Percentiles rank a stretch among this genome's conserved stretches.
Conservation (phyloP, 805 yeast species). For the Ogataea pilisensis region DNA sequence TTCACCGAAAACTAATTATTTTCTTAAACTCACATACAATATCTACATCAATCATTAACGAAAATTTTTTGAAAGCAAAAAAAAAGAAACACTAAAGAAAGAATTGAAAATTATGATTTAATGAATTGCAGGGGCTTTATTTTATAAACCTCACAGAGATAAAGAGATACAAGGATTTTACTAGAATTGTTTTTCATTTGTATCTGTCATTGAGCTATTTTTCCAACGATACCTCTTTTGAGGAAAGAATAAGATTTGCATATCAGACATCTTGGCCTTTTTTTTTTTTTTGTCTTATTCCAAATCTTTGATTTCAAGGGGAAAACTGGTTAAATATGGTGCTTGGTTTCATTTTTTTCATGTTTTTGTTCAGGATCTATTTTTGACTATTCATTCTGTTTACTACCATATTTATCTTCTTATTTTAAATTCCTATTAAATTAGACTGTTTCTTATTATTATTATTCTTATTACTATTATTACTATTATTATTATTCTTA, state of each 20-base stretch:
- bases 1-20: conserved; percentile 36
- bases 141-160: not conserved
- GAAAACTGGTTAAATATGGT: not conserved
- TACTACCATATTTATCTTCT: not conserved
- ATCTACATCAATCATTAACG: not conserved
- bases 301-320: not conserved
- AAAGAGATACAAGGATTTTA: not conserved
- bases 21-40: too few relatives aligned
- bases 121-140: not conserved
- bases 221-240: not conserved
- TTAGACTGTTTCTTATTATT: not conserved
- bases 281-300: too few relatives aligned
- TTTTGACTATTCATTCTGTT: not conserved
- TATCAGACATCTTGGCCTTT: too few relatives aligned
- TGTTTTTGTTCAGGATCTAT: not conserved
- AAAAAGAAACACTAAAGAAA: not conserved
- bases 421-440: not conserved
- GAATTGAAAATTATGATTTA: not conserved
- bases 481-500: not conserved
- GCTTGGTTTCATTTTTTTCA: not conserved
- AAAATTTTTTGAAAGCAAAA: not conserved
- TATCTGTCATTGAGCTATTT: not conserved
- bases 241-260: too few relatives aligned
- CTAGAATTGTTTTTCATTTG: not conserved
- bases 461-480: too few relatives aligned